Percentiles rank a stretch among this genome's conserved stretches.
Evolutionary conservation across 2,329 filamentous ascomycete genomes (phyloP).

Genomic region (Beauveria sp.): DNA sequence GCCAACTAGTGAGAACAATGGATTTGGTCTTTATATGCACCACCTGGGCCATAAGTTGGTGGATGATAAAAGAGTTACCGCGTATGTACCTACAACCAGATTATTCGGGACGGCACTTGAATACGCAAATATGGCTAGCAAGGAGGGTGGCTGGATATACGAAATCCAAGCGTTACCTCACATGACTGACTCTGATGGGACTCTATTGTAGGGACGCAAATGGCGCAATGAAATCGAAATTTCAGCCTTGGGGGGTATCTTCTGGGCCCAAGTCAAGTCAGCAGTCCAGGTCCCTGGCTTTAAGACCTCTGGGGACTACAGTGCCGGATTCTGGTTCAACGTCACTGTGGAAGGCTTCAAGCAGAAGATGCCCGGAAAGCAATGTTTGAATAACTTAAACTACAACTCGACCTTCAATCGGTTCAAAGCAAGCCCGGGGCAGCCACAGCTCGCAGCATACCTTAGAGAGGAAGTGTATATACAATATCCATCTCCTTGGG

Average conservation of each 20-base stretch:
- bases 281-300: background rate
- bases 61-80: background rate
- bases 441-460: background rate
- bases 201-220: background rate
- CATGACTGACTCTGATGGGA: background rate
- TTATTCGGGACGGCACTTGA: background rate
- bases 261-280: background rate
- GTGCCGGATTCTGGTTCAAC: background rate
- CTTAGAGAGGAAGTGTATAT: constrained; percentile 20
- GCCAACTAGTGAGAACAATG: background rate
- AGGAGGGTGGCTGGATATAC: background rate
- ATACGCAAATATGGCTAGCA: background rate
- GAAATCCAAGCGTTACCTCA: background rate
- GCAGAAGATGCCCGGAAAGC: background rate
- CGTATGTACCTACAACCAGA: background rate
- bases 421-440: background rate
- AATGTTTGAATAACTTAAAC: background rate
- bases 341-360: background rate
- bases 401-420: background rate
- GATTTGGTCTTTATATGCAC: background rate
- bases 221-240: background rate
- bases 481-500: constrained; percentile 31
- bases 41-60: background rate
- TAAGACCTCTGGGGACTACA: background rate
- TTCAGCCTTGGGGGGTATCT: background rate